phyloP scores from a whole-genome alignment of 305 asterid genomes.

The Fraxinus ornus region DNA sequence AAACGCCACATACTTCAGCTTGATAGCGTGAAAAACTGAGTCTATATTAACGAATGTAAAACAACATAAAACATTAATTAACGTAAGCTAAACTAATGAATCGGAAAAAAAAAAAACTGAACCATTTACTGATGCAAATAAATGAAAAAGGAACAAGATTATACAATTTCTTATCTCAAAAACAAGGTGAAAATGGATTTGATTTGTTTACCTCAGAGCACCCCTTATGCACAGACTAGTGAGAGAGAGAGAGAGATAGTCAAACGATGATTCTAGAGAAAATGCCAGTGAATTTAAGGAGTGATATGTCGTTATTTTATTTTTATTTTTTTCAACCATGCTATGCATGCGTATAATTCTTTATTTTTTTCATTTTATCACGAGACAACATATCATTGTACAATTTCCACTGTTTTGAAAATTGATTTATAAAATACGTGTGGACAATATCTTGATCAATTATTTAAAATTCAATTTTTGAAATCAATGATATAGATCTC shows the following conservation, averaged over 20 bases:
- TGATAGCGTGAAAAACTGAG: neutral
- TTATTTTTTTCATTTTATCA: too few species aligned
- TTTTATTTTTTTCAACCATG: too few species aligned
- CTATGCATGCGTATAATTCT: too few species aligned
- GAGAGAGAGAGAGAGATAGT: neutral
- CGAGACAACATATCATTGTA: too few species aligned
- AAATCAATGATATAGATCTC: too few species aligned
- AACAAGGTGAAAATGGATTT: neutral
- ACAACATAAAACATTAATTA: neutral
- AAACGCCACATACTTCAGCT: constrained; percentile 2
- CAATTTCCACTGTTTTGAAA: too few species aligned
- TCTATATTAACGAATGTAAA: neutral
- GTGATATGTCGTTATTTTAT: neutral
- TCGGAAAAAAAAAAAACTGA: neutral
- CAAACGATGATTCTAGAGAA: neutral
- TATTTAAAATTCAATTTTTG: too few species aligned
- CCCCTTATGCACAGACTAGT: neutral
- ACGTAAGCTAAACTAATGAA: constrained; percentile 7
- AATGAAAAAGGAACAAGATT: neutral
- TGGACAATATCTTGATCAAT: too few species aligned
- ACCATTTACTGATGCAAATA: neutral
- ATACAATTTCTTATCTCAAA: neutral
- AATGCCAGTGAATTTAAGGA: neutral
- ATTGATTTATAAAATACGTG: too few species aligned
- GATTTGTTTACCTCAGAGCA: neutral